Base-by-base conservation (phyloP, 2,329 filamentous ascomycete species). In the Pseudogymnoascus sp. region DNA sequence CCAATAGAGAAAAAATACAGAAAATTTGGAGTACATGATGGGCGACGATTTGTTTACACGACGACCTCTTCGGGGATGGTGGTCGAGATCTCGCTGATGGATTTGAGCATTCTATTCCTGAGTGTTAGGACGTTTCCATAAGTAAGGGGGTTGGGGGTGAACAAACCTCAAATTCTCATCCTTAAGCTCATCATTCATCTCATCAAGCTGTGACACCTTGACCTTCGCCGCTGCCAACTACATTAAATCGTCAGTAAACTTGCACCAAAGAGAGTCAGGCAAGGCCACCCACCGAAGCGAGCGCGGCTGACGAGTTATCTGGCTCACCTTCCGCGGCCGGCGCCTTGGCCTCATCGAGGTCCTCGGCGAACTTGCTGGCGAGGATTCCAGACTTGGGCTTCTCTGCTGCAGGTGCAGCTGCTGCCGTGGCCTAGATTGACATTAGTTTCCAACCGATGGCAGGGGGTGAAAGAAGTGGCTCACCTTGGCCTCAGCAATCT, bases 291-390 rank as follows among this genome's bases (percentile, higher is more conserved):
- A 87, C 84, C 84, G 81, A 83, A 77, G 84, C 84, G 75, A 87
- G 78, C 74, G 84, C 84, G 72, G 79, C 77, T 71, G 84, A 86
- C 74, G 83, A 84, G 77, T 83, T 77, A 72, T 87, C 84, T 70
- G 82, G 79, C 69, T 76, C 75, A 72, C 76, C 76, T 83, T 86
- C 83, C 82, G 81, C 83, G 82, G 71, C 68, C 62, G 73, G 72
- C 58, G 67, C 69, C 61, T 71, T 69, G 58, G 70, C 71, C 50
- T 71, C 73, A 58, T 75, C 73, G 59, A 70, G 54, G 33, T 66
- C 71, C 59, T 74, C 73, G 62, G 82, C 82, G 69, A 79, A 84
- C 66, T 78, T 77, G 73, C 81, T 85, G 57, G 79, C 57, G 6
- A 59, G 57, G n/a, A 36, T 40, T 10, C 47, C 47, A 54, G 47